Evolutionary conservation across 257 asterid species (phyloP), one percentile per base, ranked within the genome.

Genomic region (Striga asiatica): DNA sequence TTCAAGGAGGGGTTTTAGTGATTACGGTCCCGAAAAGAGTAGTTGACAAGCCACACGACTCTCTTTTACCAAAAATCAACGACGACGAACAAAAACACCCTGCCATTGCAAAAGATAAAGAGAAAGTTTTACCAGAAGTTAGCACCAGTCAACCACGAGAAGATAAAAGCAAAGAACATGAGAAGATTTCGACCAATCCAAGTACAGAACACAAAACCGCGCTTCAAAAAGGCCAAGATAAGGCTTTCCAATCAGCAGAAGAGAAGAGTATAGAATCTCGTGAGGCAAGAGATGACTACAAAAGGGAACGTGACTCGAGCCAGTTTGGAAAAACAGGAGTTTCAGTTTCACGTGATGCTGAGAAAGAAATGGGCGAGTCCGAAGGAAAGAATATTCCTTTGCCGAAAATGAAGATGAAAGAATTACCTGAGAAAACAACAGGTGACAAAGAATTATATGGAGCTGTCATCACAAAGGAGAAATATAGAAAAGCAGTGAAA

Each of bases 1-100:
- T 60, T 41, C 80, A 77, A 23, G 81, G 75, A 38, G 96, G 82
- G 47, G 69, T 59, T 32, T 89, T 91, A 11, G 75, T 52, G 19
- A 65, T 91, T 20, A 64, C 81, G 27, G 67, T 91, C 39, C 82
- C 89, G 0, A 74, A 71, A 62, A 70, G 34, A 32, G 46, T 20
- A n/a, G 56, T 56, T 19, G 50, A 56, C 13, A 61, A 62, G 41
- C 50, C 66, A 49, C 66, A 31, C 28, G 68, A 38, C 21, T 5
- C 69, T 61, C 72, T 79, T n/a, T 27, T 60, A 56, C 7, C 67
- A 7, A 53, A 43, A 32, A 31, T 28, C 31, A 18, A 8, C 10
- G 69, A 37, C 49, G 41, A 20, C n/a, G n/a, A n/a, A n/a, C 47
- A 17, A 48, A 66, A 61, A 49, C 64, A 56, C 60, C 61, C 50